phyloP scores from a whole-genome alignment of 2,329 filamentous ascomycete species.

The Sporothrix luriei region DNA sequence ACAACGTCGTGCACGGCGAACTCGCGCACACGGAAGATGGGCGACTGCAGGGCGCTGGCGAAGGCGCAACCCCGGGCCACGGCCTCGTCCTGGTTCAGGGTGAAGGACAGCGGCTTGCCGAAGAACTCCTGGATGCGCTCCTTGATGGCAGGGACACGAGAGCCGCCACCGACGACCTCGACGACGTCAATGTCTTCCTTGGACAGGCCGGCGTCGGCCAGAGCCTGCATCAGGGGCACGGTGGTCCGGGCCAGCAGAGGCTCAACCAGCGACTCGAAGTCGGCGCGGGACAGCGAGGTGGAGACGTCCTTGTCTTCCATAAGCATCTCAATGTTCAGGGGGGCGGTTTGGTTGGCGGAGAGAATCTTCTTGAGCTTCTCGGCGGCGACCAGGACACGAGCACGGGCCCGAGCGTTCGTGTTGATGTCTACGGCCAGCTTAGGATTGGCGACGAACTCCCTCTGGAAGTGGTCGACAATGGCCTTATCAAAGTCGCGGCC shows the following conservation, averaged over 20 bases:
- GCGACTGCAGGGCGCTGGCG: constrained; percentile 94
- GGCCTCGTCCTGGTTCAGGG: constrained; percentile 97
- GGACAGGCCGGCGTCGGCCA: constrained; percentile 89
- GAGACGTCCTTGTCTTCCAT: constrained; percentile 97
- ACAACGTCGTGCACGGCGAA: constrained; percentile 97
- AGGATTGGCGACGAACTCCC: constrained; percentile 96
- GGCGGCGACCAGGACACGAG: constrained; percentile 82
- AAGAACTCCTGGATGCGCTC: constrained; percentile 88
- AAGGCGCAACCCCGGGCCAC: constrained; percentile 95
- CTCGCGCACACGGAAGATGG: constrained; percentile 97
- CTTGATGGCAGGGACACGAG: constrained; percentile 92
- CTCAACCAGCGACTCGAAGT: constrained; percentile 87
- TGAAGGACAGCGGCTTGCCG: constrained; percentile 89
- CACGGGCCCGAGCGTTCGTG: constrained; percentile 83
- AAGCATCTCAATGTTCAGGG: constrained; percentile 94
- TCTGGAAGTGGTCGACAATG: constrained; percentile 88
- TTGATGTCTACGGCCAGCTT: constrained; percentile 98
- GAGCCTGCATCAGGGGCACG: constrained; percentile 80
- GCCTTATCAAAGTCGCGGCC: constrained; percentile 97
- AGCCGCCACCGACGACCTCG: constrained; percentile 92
- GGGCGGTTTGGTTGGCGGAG: constrained; percentile 89
- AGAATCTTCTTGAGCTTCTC: constrained; percentile 99
- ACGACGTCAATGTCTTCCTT: constrained; percentile 89
- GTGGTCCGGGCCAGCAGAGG: constrained; percentile 76
- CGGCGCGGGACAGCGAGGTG: constrained; percentile 86